Evolutionary conservation across 495 filamentous ascomycete genomes (phyloP), one percentile per base, ranked within the genome.

Genomic region (Chaetomium fimeti): DNA sequence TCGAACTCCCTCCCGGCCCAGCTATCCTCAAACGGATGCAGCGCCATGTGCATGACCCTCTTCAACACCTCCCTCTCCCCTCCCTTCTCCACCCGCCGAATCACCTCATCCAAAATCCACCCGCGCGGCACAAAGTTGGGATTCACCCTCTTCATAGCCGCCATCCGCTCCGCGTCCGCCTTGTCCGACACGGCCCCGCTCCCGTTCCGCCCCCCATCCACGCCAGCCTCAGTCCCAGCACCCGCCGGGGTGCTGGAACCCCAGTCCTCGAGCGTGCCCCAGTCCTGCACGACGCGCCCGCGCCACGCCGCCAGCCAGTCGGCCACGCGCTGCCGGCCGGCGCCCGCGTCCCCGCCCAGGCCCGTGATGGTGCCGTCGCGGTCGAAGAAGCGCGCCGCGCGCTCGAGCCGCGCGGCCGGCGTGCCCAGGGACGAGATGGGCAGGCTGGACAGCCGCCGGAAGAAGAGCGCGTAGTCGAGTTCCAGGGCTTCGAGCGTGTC

Each of bases 71-170:
- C 87, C 57, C 91, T 81, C 67, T 98, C 92, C 20, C 89, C 88
- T 28, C 87, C 84, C 70, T 89, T 88, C 75, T 98, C 93, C 3
- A 97, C 93, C 16, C 89, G 82, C 42, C 87, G 83, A 66, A 98
- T 97, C 7, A 98, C 68, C 76, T 98, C 94, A 75, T 98, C 93
- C 9, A 98, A 79, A 57, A 98, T 85, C 94, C 95, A 98, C 24
- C 86, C 85, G 38, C 91, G 81, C 0, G 95, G 91, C 1, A 96
- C 76, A 68, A 98, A 98, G 73, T 89, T 96, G 24, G 94, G 94
- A 70, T 98, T 98, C 6, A 91, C 87, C 8, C 75, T 78, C 76
- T 88, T 91, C 94, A 98, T 98, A 24, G 77, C 83, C 1, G 59
- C 70, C 66, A 87, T 83, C 52, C 94, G 77, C 61, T 88, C 85